Evolutionary conservation across 805 yeast genomes (phyloP).

Genomic region (Candida corydali): DNA sequence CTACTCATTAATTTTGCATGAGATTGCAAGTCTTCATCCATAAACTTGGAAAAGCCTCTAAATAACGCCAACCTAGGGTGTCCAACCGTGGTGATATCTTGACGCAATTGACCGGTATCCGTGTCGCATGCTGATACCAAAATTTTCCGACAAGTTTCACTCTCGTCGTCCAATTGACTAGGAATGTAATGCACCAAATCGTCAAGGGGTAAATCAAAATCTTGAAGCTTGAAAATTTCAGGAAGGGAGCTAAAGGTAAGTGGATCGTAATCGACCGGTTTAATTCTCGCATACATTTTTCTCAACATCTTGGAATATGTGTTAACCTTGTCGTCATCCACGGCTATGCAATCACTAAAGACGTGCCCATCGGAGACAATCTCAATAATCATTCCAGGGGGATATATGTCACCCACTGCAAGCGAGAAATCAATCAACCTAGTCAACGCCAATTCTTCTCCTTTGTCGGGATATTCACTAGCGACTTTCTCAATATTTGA

Average conservation of each 20-base stretch:
- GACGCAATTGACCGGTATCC: constrained; percentile 29
- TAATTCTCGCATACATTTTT: constrained; percentile 34
- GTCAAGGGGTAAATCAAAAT: constrained; percentile 12
- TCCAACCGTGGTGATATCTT: constrained; percentile 30
- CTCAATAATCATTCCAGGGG: constrained; percentile 53
- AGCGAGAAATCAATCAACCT: constrained; percentile 28
- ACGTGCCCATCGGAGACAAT: constrained; percentile 66
- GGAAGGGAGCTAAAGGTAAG: constrained; percentile 32
- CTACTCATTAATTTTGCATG: constrained; percentile 39
- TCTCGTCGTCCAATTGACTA: constrained; percentile 27
- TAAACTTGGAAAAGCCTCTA: constrained; percentile 56
- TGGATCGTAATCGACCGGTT: constrained; percentile 22
- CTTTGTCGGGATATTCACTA: constrained; percentile 49
- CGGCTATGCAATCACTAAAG: constrained; percentile 60
- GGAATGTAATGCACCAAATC: constrained; percentile 27
- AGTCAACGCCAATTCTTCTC: constrained; percentile 35
- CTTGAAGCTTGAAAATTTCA: constrained; percentile 27
- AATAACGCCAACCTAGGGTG: constrained; percentile 52
- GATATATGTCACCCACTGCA: constrained; percentile 33
- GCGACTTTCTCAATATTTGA: constrained; percentile 53
- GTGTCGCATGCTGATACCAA: constrained; percentile 36
- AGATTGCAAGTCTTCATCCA: constrained; percentile 52
- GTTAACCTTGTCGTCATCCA: constrained; percentile 52
- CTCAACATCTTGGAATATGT: constrained; percentile 42
- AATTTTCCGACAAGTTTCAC: constrained; percentile 34